A percentile compares a stretch with the other conserved stretches of the same genome.
Evolutionary conservation across 2,329 filamentous ascomycete species (phyloP).

Genomic region (Fusarium tanahbumbuense): DNA sequence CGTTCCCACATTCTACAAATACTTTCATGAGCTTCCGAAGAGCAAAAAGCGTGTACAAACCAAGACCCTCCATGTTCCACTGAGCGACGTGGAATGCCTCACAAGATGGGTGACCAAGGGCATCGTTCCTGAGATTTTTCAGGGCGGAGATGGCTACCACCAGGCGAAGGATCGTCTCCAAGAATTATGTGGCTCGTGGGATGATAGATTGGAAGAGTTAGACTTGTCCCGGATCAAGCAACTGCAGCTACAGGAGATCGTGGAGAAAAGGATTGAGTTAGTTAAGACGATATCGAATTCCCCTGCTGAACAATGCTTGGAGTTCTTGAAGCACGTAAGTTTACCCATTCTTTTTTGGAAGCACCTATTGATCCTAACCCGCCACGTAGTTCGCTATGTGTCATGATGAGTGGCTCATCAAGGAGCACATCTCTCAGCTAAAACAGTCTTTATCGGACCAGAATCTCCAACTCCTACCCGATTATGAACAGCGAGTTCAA

Average conservation of each 20-base stretch:
- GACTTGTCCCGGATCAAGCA: slow-evolving; percentile 87
- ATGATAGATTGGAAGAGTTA: slow-evolving; percentile 82
- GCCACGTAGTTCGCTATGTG: slow-evolving; percentile 85
- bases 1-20: slow-evolving; percentile 74
- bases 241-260: slow-evolving; percentile 80
- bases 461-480: slow-evolving; percentile 92
- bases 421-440: slow-evolving; percentile 89
- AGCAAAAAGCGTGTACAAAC: slow-evolving; percentile 74
- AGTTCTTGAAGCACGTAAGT: slow-evolving; percentile 89
- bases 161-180: slow-evolving; percentile 75
- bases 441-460: slow-evolving; percentile 94
- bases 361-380: slow-evolving; percentile 44
- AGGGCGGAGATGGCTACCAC: slow-evolving; percentile 60
- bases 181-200: slow-evolving; percentile 79
- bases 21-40: slow-evolving; percentile 75
- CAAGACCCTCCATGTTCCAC: slow-evolving; percentile 75
- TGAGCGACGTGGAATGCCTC: slow-evolving; percentile 86
- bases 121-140: slow-evolving; percentile 70
- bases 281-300: slow-evolving; percentile 72
- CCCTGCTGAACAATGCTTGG: slow-evolving; percentile 75
- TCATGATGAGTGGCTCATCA: slow-evolving; percentile 95
- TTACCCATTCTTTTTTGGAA: background rate
- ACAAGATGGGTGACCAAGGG: slow-evolving; percentile 74
- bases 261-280: slow-evolving; percentile 76
- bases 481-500: slow-evolving; percentile 94